phyloP scores from a whole-genome alignment of 768 basidiomycete genomes.

The Scleroderma citrinum region DNA sequence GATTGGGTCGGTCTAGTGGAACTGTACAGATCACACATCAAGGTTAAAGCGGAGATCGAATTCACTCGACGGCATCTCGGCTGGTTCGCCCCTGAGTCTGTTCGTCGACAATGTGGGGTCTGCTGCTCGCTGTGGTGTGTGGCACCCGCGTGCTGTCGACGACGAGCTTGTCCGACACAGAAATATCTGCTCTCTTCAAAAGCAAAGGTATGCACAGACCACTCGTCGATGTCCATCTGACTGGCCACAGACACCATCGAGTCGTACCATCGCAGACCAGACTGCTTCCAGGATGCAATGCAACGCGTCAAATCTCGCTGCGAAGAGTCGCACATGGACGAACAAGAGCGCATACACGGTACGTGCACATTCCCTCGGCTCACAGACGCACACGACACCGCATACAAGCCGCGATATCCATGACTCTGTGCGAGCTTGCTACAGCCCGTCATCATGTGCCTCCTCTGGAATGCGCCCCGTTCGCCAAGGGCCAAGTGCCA shows the following conservation, averaged over 20 bases:
- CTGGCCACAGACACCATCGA: constrained; percentile 34
- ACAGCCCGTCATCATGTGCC: constrained; percentile 63
- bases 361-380: constrained; percentile 2
- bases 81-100: neutral
- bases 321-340: constrained; percentile 51
- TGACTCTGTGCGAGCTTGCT: constrained; percentile 77
- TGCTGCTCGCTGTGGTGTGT: neutral
- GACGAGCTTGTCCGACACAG: constrained; percentile 15
- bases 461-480: constrained; percentile 55
- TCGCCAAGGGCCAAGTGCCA: constrained; percentile 6
- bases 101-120: neutral
- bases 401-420: constrained; percentile 61
- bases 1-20: constrained; percentile 7
- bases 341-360: constrained; percentile 61
- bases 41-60: constrained; percentile 16
- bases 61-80: neutral
- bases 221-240: constrained; percentile 8
- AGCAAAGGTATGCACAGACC: constrained; percentile 8
- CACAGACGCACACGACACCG: constrained; percentile 4
- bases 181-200: constrained; percentile 12
- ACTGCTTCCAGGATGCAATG: constrained; percentile 59
- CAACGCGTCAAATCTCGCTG: constrained; percentile 44
- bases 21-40: constrained; percentile 18
- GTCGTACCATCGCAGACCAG: constrained; percentile 42
- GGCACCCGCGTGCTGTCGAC: neutral